Base-by-base conservation (phyloP, 2,329 filamentous ascomycete genomes). In the Fusarium ramigenum region DNA sequence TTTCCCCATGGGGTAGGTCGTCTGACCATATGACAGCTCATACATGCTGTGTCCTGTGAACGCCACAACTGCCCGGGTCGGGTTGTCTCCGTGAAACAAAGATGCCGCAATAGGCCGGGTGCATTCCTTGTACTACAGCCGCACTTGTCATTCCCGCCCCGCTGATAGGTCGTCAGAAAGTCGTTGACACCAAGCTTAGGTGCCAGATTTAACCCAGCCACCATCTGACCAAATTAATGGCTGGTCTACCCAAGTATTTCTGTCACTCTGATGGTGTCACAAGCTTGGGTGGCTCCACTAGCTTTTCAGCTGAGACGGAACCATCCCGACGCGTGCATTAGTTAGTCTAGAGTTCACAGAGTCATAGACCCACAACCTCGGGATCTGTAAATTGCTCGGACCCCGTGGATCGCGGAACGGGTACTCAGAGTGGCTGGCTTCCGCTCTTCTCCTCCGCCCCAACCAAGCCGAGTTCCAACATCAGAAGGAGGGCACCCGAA, bases 1-100 rank as follows among this genome's bases (percentile, higher is more conserved):
- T n/a, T 56, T 42, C 52, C 52, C 36, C 52, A 32, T 42, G 25
- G 52, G 52, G 52, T 42, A 53, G 50, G 34, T 39, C 10, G 34
- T 28, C 4, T 23, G 50, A 7, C 50, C 23, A 21, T 37, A 16
- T 15, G 34, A 37, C 7, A 37, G 19, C 34, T 12, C 19, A 53
- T 6, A 16, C 19, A 37, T 32, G 21, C 9, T 6, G 5, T 32
- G 21, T n/a, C 52, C 2, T 42, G 21, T 19, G 19, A 19, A 19
- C 4, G 21, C 25, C 36, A 54, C 12, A 23, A 21, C 12, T 37
- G 23, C 12, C 23, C 9, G 34, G 8, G 34, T 53, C 36, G 52
- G 52, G 15, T 30, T 42, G 36, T 23, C 19, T 42, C 52, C 52
- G 52, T 42, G 12, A 7, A 23, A 16, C 15, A 18, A 10, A 23